Evolutionary conservation across 371 early-diverging fungal genomes (phyloP).

Genomic region (Mucor indicus): DNA sequence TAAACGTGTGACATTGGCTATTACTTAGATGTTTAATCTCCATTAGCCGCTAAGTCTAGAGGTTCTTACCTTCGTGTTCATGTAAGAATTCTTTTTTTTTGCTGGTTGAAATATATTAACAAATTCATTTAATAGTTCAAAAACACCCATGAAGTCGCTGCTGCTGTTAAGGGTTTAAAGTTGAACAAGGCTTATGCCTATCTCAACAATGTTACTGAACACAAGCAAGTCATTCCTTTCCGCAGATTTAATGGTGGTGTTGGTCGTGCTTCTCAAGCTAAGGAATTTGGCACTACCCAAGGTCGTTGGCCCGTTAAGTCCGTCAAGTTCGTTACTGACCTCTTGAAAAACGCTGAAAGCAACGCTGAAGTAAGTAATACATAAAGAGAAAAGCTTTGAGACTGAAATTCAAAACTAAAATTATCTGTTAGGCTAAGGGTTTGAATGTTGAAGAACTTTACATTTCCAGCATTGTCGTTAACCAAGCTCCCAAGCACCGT

Average conservation of each 20-base stretch:
- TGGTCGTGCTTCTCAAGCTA: slow-evolving; percentile 97
- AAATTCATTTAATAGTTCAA: slow-evolving; percentile 55
- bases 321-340: slow-evolving; percentile 84
- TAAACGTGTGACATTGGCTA: neutral
- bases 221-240: slow-evolving; percentile 98
- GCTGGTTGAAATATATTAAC: neutral
- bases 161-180: slow-evolving; percentile 93
- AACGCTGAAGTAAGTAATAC: slow-evolving; percentile 95
- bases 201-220: slow-evolving; percentile 91
- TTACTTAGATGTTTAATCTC: slow-evolving; percentile 2
- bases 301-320: slow-evolving; percentile 99
- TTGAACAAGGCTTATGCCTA: slow-evolving; percentile 92
- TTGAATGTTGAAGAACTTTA: slow-evolving; percentile 84
- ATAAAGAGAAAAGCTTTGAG: neutral
- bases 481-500: slow-evolving; percentile 98
- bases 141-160: slow-evolving; percentile 99
- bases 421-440: slow-evolving; percentile 93
- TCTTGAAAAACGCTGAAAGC: slow-evolving; percentile 95
- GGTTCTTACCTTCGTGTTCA: slow-evolving; percentile 97
- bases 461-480: slow-evolving; percentile 96
- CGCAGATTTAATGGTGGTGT: slow-evolving; percentile 95
- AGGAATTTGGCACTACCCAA: slow-evolving; percentile 85
- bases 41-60: slow-evolving; percentile 93
- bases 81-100: slow-evolving; percentile 44
- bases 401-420: too few species aligned